phyloP scores from a whole-genome alignment of 2,329 filamentous ascomycete genomes.

The Colletotrichum spinosum region DNA sequence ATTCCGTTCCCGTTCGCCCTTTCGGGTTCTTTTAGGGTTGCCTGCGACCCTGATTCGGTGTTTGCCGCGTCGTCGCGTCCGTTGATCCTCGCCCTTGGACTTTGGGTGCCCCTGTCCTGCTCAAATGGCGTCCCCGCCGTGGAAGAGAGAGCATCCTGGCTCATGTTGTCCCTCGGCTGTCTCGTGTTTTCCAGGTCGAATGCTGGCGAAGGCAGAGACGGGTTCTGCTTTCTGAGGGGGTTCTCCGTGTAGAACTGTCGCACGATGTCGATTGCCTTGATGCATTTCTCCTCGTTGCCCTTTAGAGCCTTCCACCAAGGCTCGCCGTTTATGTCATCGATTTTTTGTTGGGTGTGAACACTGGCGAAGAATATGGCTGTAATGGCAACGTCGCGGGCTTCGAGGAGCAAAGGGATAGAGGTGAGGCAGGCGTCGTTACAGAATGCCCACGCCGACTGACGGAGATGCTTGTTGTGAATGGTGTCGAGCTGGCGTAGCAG shows the following conservation, averaged over 20 bases:
- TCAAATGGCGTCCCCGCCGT: slow-evolving; percentile 61
- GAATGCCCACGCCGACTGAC: slow-evolving; percentile 93
- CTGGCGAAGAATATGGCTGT: slow-evolving; percentile 89
- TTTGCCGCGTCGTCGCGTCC: slow-evolving; percentile 50
- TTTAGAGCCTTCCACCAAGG: slow-evolving; percentile 90
- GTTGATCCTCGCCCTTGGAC: slow-evolving; percentile 55
- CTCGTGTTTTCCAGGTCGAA: slow-evolving; percentile 69
- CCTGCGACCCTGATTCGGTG: slow-evolving; percentile 50
- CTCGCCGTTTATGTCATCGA: slow-evolving; percentile 80
- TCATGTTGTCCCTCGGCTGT: slow-evolving; percentile 58
- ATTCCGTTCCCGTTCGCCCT: slow-evolving; percentile 44
- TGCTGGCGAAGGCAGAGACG: slow-evolving; percentile 63
- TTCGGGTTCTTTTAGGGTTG: slow-evolving; percentile 42
- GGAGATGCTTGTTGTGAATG: slow-evolving; percentile 82
- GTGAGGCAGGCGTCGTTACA: slow-evolving; percentile 92
- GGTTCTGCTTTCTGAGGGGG: slow-evolving; percentile 68
- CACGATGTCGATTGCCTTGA: slow-evolving; percentile 81
- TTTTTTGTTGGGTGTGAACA: slow-evolving; percentile 76
- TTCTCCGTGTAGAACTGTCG: slow-evolving; percentile 75
- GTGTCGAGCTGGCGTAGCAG: slow-evolving; percentile 79
- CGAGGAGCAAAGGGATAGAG: slow-evolving; percentile 83
- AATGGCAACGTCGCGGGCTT: slow-evolving; percentile 83
- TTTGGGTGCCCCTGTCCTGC: slow-evolving; percentile 61
- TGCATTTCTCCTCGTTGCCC: slow-evolving; percentile 77
- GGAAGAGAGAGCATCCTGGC: slow-evolving; percentile 60